Conservation (phyloP, 2,329 filamentous ascomycete species). For the Neurospora crassa region DNA sequence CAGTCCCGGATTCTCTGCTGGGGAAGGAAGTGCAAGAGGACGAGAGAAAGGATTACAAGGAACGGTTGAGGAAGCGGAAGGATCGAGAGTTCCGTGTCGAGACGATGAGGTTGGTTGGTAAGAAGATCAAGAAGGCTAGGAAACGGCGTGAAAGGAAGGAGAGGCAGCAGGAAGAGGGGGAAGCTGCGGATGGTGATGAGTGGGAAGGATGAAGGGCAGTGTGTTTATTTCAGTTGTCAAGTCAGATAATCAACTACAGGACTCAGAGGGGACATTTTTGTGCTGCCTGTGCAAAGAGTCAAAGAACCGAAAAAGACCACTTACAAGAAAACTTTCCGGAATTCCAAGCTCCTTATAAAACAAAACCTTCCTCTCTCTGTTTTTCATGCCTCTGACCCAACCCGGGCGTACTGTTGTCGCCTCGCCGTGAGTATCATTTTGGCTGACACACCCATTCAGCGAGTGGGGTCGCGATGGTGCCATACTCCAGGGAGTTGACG, state of each 20-base stretch:
- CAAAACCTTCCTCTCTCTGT: too few relatives aligned
- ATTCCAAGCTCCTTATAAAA: neutral
- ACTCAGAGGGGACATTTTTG: too few relatives aligned
- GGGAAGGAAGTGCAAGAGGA: neutral
- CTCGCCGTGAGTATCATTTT: neutral
- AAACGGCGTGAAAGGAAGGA: neutral
- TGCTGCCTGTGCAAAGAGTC: too few relatives aligned
- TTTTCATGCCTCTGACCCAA: neutral
- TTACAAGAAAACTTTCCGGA: too few relatives aligned
- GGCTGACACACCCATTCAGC: neutral
- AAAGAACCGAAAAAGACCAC: neutral
- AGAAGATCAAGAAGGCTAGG: neutral
- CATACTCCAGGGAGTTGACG: neutral
- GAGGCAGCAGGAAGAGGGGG: neutral
- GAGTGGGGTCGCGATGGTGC: neutral
- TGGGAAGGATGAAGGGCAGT: neutral
- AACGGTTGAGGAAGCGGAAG: neutral
- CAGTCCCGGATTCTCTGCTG: too few relatives aligned
- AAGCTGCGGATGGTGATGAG: neutral
- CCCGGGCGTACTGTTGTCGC: neutral
- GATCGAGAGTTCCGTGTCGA: neutral
- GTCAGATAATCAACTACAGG: neutral
- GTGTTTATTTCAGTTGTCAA: neutral
- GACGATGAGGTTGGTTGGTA: neutral
- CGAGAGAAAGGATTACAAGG: neutral